Percentiles rank a stretch among this genome's conserved stretches.
Conservation (phyloP, 441 rosid species). For the Syzygium syzygioides region DNA sequence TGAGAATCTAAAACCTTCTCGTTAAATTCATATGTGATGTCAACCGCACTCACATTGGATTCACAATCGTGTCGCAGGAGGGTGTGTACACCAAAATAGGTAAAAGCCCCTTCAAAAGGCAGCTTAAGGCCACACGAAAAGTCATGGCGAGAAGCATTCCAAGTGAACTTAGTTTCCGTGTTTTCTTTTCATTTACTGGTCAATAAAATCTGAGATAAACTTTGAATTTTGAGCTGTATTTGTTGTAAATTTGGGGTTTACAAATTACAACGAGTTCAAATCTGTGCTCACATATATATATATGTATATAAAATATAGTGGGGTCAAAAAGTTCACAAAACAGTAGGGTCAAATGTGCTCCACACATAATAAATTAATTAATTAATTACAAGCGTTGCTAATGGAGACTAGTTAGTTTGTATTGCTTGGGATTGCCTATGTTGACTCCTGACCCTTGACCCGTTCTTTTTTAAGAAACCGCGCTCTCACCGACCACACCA, state of each 20-base stretch:
- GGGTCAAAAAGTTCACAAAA: not conserved
- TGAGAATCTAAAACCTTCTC: not conserved
- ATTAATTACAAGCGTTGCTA: not conserved
- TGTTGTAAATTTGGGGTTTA: not conserved
- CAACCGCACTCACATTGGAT: not conserved
- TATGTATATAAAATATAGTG: not conserved
- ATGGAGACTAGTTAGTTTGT: not conserved
- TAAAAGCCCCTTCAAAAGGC: not conserved
- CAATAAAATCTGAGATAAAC: not conserved
- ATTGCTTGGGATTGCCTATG: not conserved
- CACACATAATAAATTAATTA: not conserved
- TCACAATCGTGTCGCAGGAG: not conserved
- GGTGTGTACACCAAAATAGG: not conserved
- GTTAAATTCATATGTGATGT: not conserved
- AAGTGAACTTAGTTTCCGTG: not conserved
- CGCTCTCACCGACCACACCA: not conserved
- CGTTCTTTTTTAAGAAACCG: not conserved
- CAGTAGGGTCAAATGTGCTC: not conserved
- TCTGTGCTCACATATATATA: not conserved
- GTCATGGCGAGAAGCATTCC: not conserved
- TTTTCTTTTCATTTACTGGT: not conserved
- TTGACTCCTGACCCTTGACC: not conserved
- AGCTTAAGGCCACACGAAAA: no score
- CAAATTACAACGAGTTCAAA: not conserved
- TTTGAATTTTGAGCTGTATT: not conserved